These are phyloP conservation scores for Ascochyta fabae DNA, from an alignment of 2,329 filamentous ascomycete genomes.

Conservation along the genomic window DNA sequence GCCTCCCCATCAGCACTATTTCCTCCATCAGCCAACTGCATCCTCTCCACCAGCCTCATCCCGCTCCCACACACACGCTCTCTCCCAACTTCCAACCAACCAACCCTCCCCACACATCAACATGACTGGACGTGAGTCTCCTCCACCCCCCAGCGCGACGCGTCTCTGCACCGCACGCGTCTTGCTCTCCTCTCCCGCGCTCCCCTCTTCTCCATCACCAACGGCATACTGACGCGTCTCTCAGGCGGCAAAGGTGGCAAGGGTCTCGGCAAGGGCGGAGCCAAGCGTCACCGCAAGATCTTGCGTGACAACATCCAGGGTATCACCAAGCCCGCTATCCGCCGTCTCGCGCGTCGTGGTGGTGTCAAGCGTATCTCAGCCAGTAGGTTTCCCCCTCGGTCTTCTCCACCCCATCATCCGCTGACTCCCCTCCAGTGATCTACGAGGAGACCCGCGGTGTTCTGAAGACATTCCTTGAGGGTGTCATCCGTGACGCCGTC, in stretches of 20 bases:
- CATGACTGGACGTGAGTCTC: conserved; percentile 59
- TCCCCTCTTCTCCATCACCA: not conserved
- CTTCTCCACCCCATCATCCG: not conserved
- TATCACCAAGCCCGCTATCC: conserved; percentile 62
- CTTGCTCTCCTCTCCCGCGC: conserved; percentile 45
- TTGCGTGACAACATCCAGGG: conserved; percentile 63
- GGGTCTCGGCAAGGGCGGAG: conserved; percentile 61
- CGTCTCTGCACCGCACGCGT: conserved; percentile 16
- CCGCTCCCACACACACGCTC: conserved; percentile 18
- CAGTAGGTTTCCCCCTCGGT: conserved; percentile 46
- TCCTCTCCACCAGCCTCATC: conserved; percentile 24
- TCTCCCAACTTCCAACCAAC: conserved; percentile 26
- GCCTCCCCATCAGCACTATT: conserved; percentile 22
- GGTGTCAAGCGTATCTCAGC: conserved; percentile 62
- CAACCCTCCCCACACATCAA: conserved; percentile 46
- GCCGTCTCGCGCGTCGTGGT: conserved; percentile 61
- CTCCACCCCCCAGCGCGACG: conserved; percentile 10
- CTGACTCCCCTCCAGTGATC: conserved; percentile 63
- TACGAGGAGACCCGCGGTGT: conserved; percentile 81
- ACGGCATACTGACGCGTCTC: conserved; percentile 42
- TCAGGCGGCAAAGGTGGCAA: conserved; percentile 62
- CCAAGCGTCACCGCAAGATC: conserved; percentile 63
- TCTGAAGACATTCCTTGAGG: conserved; percentile 79
- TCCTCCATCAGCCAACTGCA: conserved; percentile 27
- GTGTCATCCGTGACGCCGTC: conserved; percentile 77